Conservation (phyloP, 176 grass and related monocot genomes). For the Dendrocalamus sinicus region DNA sequence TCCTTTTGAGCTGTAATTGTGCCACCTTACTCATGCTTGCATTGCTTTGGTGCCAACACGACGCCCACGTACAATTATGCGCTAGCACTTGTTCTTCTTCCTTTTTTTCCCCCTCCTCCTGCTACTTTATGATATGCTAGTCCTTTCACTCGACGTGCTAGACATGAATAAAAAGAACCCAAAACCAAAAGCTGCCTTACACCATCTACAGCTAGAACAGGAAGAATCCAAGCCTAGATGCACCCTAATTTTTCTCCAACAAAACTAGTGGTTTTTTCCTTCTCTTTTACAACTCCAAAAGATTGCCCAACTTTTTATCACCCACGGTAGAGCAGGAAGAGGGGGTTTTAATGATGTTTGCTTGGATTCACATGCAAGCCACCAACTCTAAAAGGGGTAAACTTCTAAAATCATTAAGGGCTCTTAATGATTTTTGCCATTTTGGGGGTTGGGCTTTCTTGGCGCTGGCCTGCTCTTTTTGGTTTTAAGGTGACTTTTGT, state of each 20-base stretch:
- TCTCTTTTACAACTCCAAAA: not conserved
- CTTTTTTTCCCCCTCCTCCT: not conserved
- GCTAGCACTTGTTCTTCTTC: not conserved
- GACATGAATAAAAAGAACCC: not conserved
- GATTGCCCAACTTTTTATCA: not conserved
- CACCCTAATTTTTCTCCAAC: not conserved
- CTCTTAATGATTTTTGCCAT: too few relatives aligned
- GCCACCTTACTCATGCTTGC: too few relatives aligned
- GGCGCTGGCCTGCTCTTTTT: too few relatives aligned
- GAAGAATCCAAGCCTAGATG: not conserved
- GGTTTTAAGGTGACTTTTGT: too few relatives aligned
- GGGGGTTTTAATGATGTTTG: conserved; percentile 2
- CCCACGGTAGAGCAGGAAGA: not conserved
- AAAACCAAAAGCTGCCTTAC: not conserved
- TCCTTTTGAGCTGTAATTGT: not conserved
- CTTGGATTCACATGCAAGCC: conserved; percentile 36
- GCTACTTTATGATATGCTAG: not conserved
- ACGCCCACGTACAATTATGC: not conserved
- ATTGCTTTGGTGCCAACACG: not conserved
- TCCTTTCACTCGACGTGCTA: not conserved
- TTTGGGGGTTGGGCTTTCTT: too few relatives aligned
- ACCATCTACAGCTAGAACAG: not conserved
- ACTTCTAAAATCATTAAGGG: too few relatives aligned
- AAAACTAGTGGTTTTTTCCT: not conserved
- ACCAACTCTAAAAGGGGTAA: too few relatives aligned